Conservation (phyloP, 306 rosid genomes). For the Notholithocarpus densiflorus region DNA sequence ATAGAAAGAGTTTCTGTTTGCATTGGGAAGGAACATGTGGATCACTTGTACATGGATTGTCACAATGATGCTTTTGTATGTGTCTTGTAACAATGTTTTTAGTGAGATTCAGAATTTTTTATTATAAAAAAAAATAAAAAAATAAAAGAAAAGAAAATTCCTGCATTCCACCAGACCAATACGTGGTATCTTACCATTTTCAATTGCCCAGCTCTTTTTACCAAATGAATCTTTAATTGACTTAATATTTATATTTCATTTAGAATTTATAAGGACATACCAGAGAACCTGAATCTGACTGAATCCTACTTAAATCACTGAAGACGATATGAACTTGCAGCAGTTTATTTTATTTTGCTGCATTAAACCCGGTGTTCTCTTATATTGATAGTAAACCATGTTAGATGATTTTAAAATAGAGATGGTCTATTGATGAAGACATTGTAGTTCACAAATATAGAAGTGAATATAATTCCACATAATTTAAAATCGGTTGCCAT, state of each 20-base stretch:
- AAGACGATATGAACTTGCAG: neutral
- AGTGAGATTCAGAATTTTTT: neutral
- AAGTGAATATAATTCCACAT: too few species aligned
- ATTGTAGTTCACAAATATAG: too few species aligned
- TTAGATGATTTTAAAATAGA: too few species aligned
- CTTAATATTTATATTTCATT: neutral
- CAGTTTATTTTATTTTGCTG: neutral
- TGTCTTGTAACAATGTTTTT: neutral
- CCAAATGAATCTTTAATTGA: neutral
- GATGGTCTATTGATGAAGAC: too few species aligned
- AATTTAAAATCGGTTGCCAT: too few species aligned
- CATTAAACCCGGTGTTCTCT: neutral
- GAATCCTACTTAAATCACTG: neutral
- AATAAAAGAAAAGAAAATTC: neutral
- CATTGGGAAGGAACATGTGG: neutral
- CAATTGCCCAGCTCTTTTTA: neutral
- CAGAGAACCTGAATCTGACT: neutral
- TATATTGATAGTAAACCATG: neutral
- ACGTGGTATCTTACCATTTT: neutral
- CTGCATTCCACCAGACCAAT: neutral
- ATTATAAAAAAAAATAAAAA: too few species aligned
- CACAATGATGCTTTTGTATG: neutral
- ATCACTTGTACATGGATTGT: neutral
- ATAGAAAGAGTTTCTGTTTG: neutral
- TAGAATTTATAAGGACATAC: neutral